A percentile compares a stretch with the other conserved stretches of the same genome.
Evolutionary conservation across 2,329 filamentous ascomycete species (phyloP).

Genomic region (Periconia digitata): DNA sequence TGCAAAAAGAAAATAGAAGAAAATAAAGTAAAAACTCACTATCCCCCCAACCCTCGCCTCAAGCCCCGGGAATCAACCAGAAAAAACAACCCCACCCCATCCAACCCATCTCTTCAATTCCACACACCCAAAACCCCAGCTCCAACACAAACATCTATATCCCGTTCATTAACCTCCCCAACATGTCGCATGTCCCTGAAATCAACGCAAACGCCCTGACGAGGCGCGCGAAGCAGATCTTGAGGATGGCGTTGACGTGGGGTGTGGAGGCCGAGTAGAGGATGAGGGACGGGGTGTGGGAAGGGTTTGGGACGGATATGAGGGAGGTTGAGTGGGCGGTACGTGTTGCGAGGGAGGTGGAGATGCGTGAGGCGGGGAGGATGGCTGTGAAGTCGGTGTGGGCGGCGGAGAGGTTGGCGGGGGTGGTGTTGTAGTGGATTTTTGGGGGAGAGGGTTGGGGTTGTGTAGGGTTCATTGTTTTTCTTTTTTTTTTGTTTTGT

Average conservation of each 20-base stretch:
- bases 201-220: slow-evolving; percentile 80
- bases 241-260: slow-evolving; percentile 78
- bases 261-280: slow-evolving; percentile 75
- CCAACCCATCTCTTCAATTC: slow-evolving; percentile 71
- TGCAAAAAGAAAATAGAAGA: neutral
- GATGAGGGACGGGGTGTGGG: slow-evolving; percentile 56
- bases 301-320: slow-evolving; percentile 4
- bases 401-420: neutral
- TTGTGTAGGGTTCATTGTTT: too few species aligned
- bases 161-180: slow-evolving; percentile 68
- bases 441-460: too few species aligned
- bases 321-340: neutral
- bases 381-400: neutral
- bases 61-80: slow-evolving; percentile 88
- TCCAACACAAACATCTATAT: slow-evolving; percentile 58
- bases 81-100: slow-evolving; percentile 75
- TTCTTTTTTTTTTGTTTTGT: too few species aligned
- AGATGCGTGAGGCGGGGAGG: neutral
- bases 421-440: neutral
- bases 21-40: slow-evolving; percentile 54
- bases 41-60: slow-evolving; percentile 89
- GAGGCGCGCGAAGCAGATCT: slow-evolving; percentile 76
- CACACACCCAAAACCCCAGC: slow-evolving; percentile 79
- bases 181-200: slow-evolving; percentile 81
- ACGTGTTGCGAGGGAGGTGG: neutral